Evolutionary conservation across 371 early-diverging fungal species (phyloP).

Genomic region (Encephalitozoon cuniculi): DNA sequence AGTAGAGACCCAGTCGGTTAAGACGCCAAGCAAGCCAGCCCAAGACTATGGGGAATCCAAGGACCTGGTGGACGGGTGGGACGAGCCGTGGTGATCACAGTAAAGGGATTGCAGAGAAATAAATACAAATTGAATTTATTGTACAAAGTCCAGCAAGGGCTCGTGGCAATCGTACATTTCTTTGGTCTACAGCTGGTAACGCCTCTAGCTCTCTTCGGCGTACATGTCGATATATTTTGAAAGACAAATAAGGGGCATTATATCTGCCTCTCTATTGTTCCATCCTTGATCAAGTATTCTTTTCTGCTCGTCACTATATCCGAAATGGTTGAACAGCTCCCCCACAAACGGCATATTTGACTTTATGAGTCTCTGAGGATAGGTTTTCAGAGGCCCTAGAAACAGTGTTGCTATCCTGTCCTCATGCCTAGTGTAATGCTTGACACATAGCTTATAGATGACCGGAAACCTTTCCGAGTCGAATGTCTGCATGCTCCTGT

Average conservation of each 20-base stretch:
- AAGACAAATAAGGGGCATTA: slow-evolving; percentile 34
- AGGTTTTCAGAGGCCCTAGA: slow-evolving; percentile 13
- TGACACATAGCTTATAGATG: slow-evolving; percentile 48
- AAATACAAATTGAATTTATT: neutral
- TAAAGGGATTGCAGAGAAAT: neutral
- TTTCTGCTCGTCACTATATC: slow-evolving; percentile 5
- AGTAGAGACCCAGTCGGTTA: neutral
- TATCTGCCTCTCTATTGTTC: neutral
- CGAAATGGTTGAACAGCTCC: slow-evolving; percentile 37
- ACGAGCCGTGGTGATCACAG: neutral
- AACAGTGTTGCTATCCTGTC: slow-evolving; percentile 46
- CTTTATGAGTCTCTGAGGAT: slow-evolving; percentile 17
- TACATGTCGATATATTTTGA: neutral
- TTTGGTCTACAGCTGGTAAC: neutral
- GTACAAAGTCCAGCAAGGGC: neutral
- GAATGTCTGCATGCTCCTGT: slow-evolving; percentile 28
- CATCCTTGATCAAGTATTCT: neutral
- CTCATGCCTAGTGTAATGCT: slow-evolving; percentile 45
- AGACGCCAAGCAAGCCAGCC: neutral
- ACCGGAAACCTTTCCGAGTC: slow-evolving; percentile 31
- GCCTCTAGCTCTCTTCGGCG: neutral
- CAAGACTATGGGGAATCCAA: neutral
- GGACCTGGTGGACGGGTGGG: slow-evolving; percentile 26
- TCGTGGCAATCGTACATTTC: neutral
- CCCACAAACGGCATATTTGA: slow-evolving; percentile 43